Percentiles rank a stretch among this genome's conserved stretches.
These are phyloP conservation scores for Batkoa obscura DNA, from an alignment of 371 early-diverging fungal genomes.

Conservation along the genomic window DNA sequence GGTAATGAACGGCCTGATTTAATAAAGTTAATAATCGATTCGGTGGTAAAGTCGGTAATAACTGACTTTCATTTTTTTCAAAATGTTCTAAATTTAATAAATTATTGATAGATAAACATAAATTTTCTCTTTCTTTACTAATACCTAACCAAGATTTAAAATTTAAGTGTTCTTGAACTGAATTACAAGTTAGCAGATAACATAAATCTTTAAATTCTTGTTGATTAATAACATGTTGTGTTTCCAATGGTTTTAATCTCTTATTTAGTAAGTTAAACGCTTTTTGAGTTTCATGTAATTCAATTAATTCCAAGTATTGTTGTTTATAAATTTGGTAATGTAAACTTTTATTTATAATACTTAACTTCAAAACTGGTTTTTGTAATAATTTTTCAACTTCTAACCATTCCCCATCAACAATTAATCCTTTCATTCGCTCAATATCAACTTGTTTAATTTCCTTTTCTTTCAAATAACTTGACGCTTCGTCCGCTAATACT, in stretches of 20 bases:
- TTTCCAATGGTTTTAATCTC: slow-evolving; percentile 82
- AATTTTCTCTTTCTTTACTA: slow-evolving; percentile 64
- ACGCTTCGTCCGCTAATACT: slow-evolving; percentile 79
- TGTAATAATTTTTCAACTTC: slow-evolving; percentile 79
- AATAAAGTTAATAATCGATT: slow-evolving; percentile 63
- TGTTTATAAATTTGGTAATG: slow-evolving; percentile 84
- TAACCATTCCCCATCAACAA: slow-evolving; percentile 82
- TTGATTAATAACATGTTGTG: slow-evolving; percentile 47
- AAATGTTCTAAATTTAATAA: slow-evolving; percentile 75
- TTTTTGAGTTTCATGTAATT: slow-evolving; percentile 86
- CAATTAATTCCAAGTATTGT: slow-evolving; percentile 87
- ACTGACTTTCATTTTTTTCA: slow-evolving; percentile 20
- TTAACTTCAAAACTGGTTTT: slow-evolving; percentile 38
- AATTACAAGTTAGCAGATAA: slow-evolving; percentile 80
- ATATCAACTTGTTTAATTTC: slow-evolving; percentile 59
- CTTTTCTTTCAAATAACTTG: slow-evolving; percentile 48
- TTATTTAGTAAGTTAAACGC: slow-evolving; percentile 82
- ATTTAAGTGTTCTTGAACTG: slow-evolving; percentile 75
- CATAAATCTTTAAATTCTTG: slow-evolving; percentile 86
- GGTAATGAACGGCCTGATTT: slow-evolving; percentile 85
- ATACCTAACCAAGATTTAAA: slow-evolving; percentile 91
- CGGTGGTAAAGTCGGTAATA: slow-evolving; percentile 54
- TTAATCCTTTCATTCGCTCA: slow-evolving; percentile 51
- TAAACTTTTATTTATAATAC: slow-evolving; percentile 54
- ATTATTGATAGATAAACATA: slow-evolving; percentile 74